Evolutionary conservation across 2,329 filamentous ascomycete species (phyloP).

Genomic region (Neodidymelliopsis sp.): DNA sequence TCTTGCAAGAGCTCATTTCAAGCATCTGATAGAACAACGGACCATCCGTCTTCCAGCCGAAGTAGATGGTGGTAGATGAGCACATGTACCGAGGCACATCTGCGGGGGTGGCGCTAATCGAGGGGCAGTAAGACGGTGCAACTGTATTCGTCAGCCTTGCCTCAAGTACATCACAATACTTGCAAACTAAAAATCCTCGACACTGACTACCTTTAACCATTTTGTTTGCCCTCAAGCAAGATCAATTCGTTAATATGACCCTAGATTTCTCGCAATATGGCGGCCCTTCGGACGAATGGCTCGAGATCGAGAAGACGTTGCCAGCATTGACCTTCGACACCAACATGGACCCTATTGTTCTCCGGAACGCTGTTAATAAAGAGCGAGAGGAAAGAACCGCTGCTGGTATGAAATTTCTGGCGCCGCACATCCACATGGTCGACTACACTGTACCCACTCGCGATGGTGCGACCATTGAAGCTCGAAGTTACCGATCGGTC

Average conservation of each 20-base stretch:
- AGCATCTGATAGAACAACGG: no score
- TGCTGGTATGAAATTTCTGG: slow-evolving; percentile 28
- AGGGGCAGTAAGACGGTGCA: slow-evolving; percentile 7
- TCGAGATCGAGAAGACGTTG: slow-evolving; percentile 40
- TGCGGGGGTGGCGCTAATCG: slow-evolving; percentile 20
- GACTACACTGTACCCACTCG: slow-evolving; percentile 51
- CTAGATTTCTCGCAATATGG: slow-evolving; percentile 41
- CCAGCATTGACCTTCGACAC: slow-evolving; percentile 34
- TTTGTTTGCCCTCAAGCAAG: background rate
- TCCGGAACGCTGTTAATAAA: slow-evolving; percentile 31
- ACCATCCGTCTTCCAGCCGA: background rate
- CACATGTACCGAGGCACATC: slow-evolving; percentile 20
- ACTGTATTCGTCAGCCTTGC: background rate
- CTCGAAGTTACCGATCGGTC: slow-evolving; percentile 57
- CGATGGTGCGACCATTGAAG: slow-evolving; percentile 56
- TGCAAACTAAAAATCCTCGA: background rate
- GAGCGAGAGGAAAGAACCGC: slow-evolving; percentile 31
- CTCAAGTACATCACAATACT: background rate
- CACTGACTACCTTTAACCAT: background rate
- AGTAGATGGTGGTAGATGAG: background rate
- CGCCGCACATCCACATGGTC: slow-evolving; percentile 28
- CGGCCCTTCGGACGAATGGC: slow-evolving; percentile 43
- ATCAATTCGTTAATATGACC: slow-evolving; percentile 12
- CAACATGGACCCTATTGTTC: slow-evolving; percentile 20
- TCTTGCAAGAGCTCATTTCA: background rate